Conservation (phyloP, 306 rosid species). For the Cucumis melo region DNA sequence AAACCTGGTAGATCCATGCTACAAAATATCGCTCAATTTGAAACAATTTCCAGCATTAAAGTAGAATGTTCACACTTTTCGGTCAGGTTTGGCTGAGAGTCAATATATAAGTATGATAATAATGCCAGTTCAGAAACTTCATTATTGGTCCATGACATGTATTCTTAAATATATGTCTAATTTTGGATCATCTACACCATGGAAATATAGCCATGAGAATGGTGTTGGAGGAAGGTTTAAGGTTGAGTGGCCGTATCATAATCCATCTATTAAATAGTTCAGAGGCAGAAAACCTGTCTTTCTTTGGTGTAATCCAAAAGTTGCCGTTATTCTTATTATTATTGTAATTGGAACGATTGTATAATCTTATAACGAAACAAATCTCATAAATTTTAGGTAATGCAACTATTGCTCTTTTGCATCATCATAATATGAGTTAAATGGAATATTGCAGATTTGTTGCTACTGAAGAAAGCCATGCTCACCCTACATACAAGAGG, state of each 20-base stretch:
- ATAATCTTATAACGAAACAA: not conserved
- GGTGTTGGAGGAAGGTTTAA: not conserved
- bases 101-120: not conserved
- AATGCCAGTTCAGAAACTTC: not conserved
- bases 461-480: conserved; percentile 78
- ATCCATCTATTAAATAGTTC: not conserved
- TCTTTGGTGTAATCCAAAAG: not conserved
- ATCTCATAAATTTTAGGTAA: not conserved
- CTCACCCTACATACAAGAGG: conserved; percentile 69
- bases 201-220: not conserved
- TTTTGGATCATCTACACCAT: not conserved
- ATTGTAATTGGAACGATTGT: not conserved
- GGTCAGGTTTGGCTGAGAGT: not conserved
- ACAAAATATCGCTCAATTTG: not conserved
- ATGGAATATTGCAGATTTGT: conserved; percentile 40
- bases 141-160: not conserved
- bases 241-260: not conserved
- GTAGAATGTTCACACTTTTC: not conserved
- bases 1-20: not conserved
- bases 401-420: not conserved
- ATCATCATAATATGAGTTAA: not conserved
- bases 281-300: not conserved
- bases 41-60: not conserved
- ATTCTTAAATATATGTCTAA: not conserved
- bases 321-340: not conserved